A percentile compares a stretch with the other conserved stretches of the same genome.
Conservation (phyloP, 73 alveolate genomes). For the Paramecium caudatum region DNA sequence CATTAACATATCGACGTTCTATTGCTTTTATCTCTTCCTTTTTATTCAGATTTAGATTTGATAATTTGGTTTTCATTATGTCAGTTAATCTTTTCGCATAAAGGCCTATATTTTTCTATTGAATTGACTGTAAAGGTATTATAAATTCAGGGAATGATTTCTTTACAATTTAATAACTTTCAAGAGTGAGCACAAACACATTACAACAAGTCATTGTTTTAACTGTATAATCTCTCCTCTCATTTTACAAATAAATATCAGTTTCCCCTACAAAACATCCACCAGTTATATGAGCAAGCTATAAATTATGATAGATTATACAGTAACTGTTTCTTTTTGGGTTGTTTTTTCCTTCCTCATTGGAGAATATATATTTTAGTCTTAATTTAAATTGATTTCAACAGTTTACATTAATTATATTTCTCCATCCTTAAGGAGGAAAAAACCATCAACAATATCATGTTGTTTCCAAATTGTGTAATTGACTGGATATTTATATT, state of each 20-base stretch:
- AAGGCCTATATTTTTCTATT: neutral
- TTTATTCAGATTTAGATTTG: neutral
- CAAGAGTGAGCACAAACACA: neutral
- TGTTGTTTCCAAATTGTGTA: constrained; percentile 32
- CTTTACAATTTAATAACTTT: neutral
- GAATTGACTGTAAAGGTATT: neutral
- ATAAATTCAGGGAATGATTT: constrained; percentile 61
- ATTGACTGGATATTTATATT: constrained; percentile 42
- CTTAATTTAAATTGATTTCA: neutral
- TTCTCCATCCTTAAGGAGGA: constrained; percentile 41
- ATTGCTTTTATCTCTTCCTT: constrained; percentile 8
- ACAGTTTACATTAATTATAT: neutral
- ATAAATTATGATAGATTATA: neutral
- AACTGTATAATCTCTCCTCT: constrained; percentile 47
- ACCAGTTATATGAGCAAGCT: constrained; percentile 60
- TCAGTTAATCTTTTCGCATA: neutral
- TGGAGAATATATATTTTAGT: neutral
- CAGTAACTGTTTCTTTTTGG: neutral
- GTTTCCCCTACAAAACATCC: constrained; percentile 65
- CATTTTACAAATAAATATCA: constrained; percentile 7
- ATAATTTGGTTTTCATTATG: neutral
- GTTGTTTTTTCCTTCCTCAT: neutral
- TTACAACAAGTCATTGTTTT: neutral
- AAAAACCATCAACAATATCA: constrained; percentile 46
- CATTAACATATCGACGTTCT: constrained; percentile 51